These are phyloP conservation scores for Alternaria tenuissima DNA, from an alignment of 2,329 filamentous ascomycete genomes.

Conservation along the genomic window DNA sequence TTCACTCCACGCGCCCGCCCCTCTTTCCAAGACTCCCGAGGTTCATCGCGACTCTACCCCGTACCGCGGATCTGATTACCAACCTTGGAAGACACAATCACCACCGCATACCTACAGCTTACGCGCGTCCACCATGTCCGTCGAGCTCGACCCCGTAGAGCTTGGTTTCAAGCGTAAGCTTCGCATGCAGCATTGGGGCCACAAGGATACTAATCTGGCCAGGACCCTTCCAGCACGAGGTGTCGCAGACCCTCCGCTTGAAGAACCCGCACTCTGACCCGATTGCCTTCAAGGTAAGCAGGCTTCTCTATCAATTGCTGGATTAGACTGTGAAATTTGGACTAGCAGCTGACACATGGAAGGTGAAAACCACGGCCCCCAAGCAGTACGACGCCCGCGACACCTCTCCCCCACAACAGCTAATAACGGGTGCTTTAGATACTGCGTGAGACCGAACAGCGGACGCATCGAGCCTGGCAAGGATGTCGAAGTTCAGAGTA, in stretches of 20 bases:
- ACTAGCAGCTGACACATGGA: conserved; percentile 23
- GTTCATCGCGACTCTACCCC: conserved; percentile 23
- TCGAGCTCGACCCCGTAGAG: conserved; percentile 91
- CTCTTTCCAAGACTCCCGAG: conserved; percentile 14
- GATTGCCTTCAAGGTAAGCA: conserved; percentile 69
- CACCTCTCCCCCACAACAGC: conserved; percentile 25
- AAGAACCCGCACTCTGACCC: conserved; percentile 66
- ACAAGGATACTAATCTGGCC: conserved; percentile 28
- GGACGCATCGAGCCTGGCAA: conserved; percentile 91
- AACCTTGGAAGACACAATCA: conserved; percentile 27
- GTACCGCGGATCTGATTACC: conserved; percentile 39
- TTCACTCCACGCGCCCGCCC: conserved; percentile 12
- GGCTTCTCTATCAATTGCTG: not conserved
- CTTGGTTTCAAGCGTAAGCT: conserved; percentile 88
- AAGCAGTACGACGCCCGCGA: conserved; percentile 79
- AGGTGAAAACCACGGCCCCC: conserved; percentile 99
- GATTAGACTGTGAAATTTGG: not conserved
- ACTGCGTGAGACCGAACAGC: conserved; percentile 96
- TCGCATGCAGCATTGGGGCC: not conserved
- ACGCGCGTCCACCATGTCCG: conserved; percentile 73
- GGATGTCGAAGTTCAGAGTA: conserved; percentile 92
- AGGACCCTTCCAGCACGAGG: conserved; percentile 72
- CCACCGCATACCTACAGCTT: conserved; percentile 21
- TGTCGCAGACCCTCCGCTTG: conserved; percentile 67
- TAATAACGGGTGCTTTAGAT: conserved; percentile 65